Percentiles rank a stretch among this genome's conserved stretches.
These are phyloP conservation scores for Phytophthora citrophthora DNA, from an alignment of 352 stramenopile genomes.

Conservation along the genomic window DNA sequence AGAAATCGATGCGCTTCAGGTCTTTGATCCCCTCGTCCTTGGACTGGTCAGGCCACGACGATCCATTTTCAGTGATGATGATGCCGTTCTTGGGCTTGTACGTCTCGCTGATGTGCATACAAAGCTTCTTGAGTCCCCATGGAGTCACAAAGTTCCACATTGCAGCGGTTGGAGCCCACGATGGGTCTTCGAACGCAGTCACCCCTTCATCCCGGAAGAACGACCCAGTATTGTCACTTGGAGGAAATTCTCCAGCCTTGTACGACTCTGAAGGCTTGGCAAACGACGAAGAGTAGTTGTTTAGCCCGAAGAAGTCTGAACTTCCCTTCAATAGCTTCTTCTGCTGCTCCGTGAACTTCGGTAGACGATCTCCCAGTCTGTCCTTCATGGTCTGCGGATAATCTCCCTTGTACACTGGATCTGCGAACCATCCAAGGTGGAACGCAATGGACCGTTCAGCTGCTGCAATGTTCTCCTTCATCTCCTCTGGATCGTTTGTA, in stretches of 20 bases:
- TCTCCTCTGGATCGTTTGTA: slow-evolving; percentile 47
- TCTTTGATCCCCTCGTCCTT: slow-evolving; percentile 82
- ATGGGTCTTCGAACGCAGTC: slow-evolving; percentile 44
- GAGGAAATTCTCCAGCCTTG: slow-evolving; percentile 16
- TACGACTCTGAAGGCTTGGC: slow-evolving; percentile 49
- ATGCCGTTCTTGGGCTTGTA: slow-evolving; percentile 84
- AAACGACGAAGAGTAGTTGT: slow-evolving; percentile 91
- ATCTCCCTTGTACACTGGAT: slow-evolving; percentile 92
- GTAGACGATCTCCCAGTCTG: slow-evolving; percentile 80
- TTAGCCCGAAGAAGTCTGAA: slow-evolving; percentile 95
- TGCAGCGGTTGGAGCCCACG: slow-evolving; percentile 85
- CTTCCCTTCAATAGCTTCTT: slow-evolving; percentile 80
- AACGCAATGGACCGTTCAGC: slow-evolving; percentile 87
- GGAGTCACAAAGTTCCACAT: slow-evolving; percentile 75
- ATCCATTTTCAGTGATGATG: slow-evolving; percentile 94
- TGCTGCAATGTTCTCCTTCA: slow-evolving; percentile 67
- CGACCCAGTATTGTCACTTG: slow-evolving; percentile 27
- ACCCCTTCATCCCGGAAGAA: slow-evolving; percentile 56
- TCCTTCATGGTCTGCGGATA: slow-evolving; percentile 93
- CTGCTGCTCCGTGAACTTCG: slow-evolving; percentile 89
- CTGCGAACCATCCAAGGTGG: slow-evolving; percentile 91
- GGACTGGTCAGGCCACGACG: slow-evolving; percentile 61
- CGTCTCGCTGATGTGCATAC: slow-evolving; percentile 89
- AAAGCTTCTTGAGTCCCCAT: slow-evolving; percentile 87
- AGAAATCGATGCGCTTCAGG: slow-evolving; percentile 80